These are phyloP conservation scores for Panicum virgatum DNA, from an alignment of 202 grass and related monocot species.

Conservation along the genomic window DNA sequence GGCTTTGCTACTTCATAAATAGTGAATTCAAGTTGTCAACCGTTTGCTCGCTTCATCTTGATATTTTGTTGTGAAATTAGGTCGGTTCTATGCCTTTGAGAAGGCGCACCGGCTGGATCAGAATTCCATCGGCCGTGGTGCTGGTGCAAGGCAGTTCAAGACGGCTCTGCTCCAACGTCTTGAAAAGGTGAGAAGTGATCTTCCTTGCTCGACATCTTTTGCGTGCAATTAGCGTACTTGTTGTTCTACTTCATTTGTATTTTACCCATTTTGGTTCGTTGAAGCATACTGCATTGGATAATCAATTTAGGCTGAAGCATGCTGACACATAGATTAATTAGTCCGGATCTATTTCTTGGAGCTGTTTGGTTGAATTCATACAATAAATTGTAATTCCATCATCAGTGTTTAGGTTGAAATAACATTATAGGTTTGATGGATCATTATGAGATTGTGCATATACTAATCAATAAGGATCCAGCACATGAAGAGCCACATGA, in stretches of 20 bases:
- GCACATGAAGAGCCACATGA: too few species aligned
- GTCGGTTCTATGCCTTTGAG: conserved; percentile 88
- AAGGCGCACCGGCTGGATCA: conserved; percentile 86
- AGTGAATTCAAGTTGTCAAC: neutral
- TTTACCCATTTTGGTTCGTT: conserved; percentile 19
- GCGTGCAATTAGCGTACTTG: conserved; percentile 34
- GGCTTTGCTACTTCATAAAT: conserved; percentile 2
- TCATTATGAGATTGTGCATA: too few species aligned
- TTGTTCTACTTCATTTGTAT: conserved; percentile 19
- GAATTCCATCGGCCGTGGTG: conserved; percentile 77
- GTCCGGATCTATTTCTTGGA: too few species aligned
- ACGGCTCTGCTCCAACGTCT: conserved; percentile 75
- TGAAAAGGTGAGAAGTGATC: conserved; percentile 57
- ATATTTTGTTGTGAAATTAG: conserved; percentile 27
- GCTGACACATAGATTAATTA: too few species aligned
- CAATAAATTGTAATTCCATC: too few species aligned
- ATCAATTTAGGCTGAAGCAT: too few species aligned
- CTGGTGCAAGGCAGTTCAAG: conserved; percentile 86
- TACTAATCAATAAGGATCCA: too few species aligned
- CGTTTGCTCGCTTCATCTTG: conserved; percentile 2
- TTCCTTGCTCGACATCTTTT: conserved; percentile 18
- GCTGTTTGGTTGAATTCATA: too few species aligned
- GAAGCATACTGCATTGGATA: too few species aligned
- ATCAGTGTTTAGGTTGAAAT: too few species aligned
- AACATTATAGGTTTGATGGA: too few species aligned